A percentile compares a stretch with the other conserved stretches of the same genome.
Conservation (phyloP, 257 asterid species). For the Rhazya stricta region DNA sequence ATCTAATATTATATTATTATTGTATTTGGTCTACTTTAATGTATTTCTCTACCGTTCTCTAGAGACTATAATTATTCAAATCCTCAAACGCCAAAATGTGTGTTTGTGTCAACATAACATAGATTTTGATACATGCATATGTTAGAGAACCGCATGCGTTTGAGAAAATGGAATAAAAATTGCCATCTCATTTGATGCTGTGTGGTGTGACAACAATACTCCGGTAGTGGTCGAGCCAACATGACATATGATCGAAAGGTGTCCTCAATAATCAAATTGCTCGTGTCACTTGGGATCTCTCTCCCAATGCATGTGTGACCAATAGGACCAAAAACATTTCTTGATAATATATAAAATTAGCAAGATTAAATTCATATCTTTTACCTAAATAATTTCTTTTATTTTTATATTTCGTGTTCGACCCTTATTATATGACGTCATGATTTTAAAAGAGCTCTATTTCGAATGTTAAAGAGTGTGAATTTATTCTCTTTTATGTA, state of each 20-base stretch:
- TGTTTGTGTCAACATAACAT: neutral
- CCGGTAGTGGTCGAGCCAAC: neutral
- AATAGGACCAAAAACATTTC: neutral
- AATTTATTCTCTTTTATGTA: too few species aligned
- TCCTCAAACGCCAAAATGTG: neutral
- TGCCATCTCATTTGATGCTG: neutral
- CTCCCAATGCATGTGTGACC: neutral
- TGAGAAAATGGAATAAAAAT: neutral
- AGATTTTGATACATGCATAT: neutral
- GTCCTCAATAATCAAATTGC: neutral
- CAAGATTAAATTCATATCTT: too few species aligned
- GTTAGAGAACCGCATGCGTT: slow-evolving; percentile 17
- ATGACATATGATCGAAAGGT: neutral
- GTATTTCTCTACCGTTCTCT: neutral
- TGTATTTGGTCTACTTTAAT: neutral
- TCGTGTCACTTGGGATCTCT: neutral
- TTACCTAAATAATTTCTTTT: neutral
- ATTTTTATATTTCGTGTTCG: too few species aligned
- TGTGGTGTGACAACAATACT: neutral
- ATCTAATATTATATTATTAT: too few species aligned
- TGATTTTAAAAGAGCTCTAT: too few species aligned
- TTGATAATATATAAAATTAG: too few species aligned
- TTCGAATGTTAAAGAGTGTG: too few species aligned
- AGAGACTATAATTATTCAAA: neutral
- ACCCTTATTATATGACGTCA: too few species aligned